Conservation (phyloP, 805 yeast genomes). For the Candida montana region DNA sequence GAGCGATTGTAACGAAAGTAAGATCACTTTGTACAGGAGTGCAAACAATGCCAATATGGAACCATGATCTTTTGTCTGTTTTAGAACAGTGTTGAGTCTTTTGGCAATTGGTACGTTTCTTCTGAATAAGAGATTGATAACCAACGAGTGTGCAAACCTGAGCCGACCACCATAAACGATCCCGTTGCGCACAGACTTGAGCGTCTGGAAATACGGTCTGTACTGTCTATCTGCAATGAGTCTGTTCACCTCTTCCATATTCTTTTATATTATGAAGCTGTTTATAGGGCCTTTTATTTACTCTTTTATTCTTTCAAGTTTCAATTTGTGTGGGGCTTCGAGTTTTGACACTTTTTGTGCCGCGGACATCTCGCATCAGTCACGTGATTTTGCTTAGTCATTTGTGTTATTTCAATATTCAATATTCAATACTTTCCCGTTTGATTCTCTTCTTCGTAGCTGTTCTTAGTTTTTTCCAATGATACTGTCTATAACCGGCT, state of each 20-base stretch:
- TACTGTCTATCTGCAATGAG: constrained; percentile 29
- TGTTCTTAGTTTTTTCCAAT: too few relatives aligned
- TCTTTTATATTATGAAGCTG: background rate
- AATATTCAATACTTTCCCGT: too few relatives aligned
- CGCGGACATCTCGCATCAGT: background rate
- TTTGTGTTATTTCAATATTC: too few relatives aligned
- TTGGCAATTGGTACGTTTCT: constrained; percentile 29
- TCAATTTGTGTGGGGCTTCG: background rate
- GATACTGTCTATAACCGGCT: too few relatives aligned
- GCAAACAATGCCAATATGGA: constrained; percentile 52
- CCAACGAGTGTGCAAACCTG: constrained; percentile 60
- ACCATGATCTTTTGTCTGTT: constrained; percentile 53
- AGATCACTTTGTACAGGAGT: constrained; percentile 40
- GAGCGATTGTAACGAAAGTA: constrained; percentile 25
- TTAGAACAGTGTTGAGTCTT: constrained; percentile 41
- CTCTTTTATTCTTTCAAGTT: too few relatives aligned
- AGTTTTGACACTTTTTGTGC: background rate
- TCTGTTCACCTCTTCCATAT: constrained; percentile 17
- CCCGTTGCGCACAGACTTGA: constrained; percentile 38
- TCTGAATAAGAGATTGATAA: constrained; percentile 48
- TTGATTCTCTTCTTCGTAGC: too few relatives aligned
- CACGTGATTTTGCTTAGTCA: too few relatives aligned
- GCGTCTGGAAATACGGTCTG: constrained; percentile 30
- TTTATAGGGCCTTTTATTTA: too few relatives aligned
- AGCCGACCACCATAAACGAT: constrained; percentile 56